Evolutionary conservation across 306 rosid species (phyloP).

Genomic region (Mimosa bimucronata): DNA sequence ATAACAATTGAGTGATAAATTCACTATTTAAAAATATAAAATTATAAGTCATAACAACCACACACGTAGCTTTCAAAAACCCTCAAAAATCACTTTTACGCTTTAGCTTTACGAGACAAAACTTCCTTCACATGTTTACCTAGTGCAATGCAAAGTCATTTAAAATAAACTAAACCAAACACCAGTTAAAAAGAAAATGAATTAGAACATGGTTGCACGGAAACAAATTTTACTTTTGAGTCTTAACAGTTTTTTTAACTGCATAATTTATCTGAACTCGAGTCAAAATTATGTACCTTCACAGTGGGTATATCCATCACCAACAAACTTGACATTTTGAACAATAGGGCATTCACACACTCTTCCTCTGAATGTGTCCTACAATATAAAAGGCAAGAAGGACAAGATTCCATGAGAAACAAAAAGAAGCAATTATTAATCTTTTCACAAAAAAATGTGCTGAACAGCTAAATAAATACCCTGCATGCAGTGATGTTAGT

Average conservation of each 20-base stretch:
- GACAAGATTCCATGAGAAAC: constrained; percentile 16
- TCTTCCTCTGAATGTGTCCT: constrained; percentile 98
- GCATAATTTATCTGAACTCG: constrained; percentile 24
- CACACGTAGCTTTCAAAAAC: background rate
- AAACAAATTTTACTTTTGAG: background rate
- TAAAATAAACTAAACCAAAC: too few relatives aligned
- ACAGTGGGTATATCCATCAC: constrained; percentile 91
- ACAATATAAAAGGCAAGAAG: constrained; percentile 20
- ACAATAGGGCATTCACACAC: constrained; percentile 94
- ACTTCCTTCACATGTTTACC: too few relatives aligned
- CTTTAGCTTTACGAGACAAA: too few relatives aligned
- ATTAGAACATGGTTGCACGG: background rate
- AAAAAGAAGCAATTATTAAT: background rate
- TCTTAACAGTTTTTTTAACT: background rate
- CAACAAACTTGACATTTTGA: constrained; percentile 74
- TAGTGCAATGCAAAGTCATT: too few relatives aligned
- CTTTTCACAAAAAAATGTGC: constrained; percentile 13
- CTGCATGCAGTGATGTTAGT: constrained; percentile 88
- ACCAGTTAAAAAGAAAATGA: background rate
- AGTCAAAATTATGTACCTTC: constrained; percentile 63
- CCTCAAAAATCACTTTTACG: too few relatives aligned
- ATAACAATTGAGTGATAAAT: background rate
- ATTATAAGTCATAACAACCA: background rate
- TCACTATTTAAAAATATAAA: background rate
- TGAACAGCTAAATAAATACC: constrained; percentile 54